phyloP scores from a whole-genome alignment of 2,329 filamentous ascomycete genomes.

The Colletotrichum viniferum region DNA sequence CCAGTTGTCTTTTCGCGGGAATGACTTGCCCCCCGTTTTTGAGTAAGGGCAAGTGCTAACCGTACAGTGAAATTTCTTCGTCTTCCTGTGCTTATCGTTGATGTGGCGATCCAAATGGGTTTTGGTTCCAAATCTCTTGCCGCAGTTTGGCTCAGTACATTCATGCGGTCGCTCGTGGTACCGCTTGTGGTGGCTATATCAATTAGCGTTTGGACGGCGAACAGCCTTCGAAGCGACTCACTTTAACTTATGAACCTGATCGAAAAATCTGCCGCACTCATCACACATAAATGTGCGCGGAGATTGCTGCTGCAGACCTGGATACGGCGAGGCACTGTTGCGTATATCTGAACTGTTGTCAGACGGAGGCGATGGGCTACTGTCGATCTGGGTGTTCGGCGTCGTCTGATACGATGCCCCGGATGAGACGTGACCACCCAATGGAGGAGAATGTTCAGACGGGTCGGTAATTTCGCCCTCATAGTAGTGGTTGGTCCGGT shows the following conservation, averaged over 20 bases:
- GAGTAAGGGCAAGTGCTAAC: slow-evolving; percentile 60
- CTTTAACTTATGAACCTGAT: slow-evolving; percentile 66
- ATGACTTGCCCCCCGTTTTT: slow-evolving; percentile 60
- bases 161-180: slow-evolving; percentile 67
- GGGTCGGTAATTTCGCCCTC: slow-evolving; percentile 29
- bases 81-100: slow-evolving; percentile 66
- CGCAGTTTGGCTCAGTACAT: slow-evolving; percentile 56
- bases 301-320: slow-evolving; percentile 22
- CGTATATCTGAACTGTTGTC: slow-evolving; percentile 38
- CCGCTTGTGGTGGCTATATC: slow-evolving; percentile 59
- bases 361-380: slow-evolving; percentile 45
- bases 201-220: slow-evolving; percentile 25
- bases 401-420: slow-evolving; percentile 47
- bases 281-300: slow-evolving; percentile 40
- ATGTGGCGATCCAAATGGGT: slow-evolving; percentile 66
- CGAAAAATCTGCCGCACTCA: slow-evolving; percentile 52
- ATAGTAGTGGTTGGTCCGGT: slow-evolving; percentile 11
- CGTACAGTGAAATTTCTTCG: slow-evolving; percentile 63
- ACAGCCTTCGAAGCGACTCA: slow-evolving; percentile 32
- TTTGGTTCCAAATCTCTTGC: slow-evolving; percentile 64
- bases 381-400: slow-evolving; percentile 48
- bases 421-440: slow-evolving; percentile 41
- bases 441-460: slow-evolving; percentile 48
- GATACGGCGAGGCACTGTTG: slow-evolving; percentile 39
- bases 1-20: slow-evolving; percentile 68